These are phyloP conservation scores for Jamesozyma piceae DNA, from an alignment of 805 yeast genomes.

Conservation along the genomic window DNA sequence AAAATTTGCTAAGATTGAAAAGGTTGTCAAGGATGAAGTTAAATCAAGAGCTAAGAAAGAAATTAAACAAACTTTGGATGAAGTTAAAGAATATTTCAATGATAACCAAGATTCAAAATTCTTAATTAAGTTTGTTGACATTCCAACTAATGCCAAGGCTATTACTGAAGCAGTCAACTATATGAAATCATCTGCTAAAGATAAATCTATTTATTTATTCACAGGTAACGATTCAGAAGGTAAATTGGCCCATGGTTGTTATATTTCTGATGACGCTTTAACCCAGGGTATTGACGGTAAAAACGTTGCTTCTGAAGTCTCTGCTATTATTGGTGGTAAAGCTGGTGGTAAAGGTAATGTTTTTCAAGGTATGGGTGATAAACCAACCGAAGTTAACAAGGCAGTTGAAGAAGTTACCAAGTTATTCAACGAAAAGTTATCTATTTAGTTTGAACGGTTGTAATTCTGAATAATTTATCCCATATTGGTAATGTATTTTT, in stretches of 20 bases:
- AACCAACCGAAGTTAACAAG: slow-evolving; percentile 52
- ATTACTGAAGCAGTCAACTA: slow-evolving; percentile 85
- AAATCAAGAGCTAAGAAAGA: slow-evolving; percentile 86
- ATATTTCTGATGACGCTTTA: slow-evolving; percentile 62
- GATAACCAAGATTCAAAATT: slow-evolving; percentile 43
- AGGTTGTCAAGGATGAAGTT: slow-evolving; percentile 76
- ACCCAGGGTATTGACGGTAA: slow-evolving; percentile 65
- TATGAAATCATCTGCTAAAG: slow-evolving; percentile 67
- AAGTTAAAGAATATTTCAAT: slow-evolving; percentile 59
- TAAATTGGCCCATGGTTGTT: slow-evolving; percentile 94
- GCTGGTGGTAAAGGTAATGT: slow-evolving; percentile 98
- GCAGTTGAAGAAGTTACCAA: slow-evolving; percentile 68
- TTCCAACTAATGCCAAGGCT: slow-evolving; percentile 83
- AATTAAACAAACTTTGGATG: slow-evolving; percentile 68
- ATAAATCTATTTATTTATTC: slow-evolving; percentile 67
- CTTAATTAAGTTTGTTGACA: slow-evolving; percentile 59
- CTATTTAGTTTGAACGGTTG: slow-evolving; percentile 11
- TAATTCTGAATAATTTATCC: no score
- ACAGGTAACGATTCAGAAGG: slow-evolving; percentile 55
- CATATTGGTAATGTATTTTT: no score
- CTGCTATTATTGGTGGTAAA: slow-evolving; percentile 80
- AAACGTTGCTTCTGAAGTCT: slow-evolving; percentile 63
- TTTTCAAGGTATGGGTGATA: slow-evolving; percentile 94
- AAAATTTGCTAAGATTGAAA: slow-evolving; percentile 70
- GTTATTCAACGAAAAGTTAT: slow-evolving; percentile 50